Conservation (phyloP, 192 early-diverging fungal species). For the Podila verticillata region DNA sequence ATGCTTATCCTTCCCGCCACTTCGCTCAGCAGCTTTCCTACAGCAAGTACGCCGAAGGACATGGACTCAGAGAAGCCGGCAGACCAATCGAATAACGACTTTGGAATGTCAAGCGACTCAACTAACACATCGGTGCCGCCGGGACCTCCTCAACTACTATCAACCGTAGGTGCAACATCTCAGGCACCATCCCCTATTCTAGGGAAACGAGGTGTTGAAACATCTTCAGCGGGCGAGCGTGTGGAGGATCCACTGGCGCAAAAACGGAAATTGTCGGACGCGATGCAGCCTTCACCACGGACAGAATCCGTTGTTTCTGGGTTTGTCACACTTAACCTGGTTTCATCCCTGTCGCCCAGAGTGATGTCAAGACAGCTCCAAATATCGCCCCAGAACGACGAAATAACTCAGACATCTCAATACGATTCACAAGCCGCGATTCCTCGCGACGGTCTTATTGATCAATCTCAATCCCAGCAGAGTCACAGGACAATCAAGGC, state of each 20-base stretch:
- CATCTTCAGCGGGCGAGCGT: slow-evolving; percentile 1
- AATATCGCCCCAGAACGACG: neutral
- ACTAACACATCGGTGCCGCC: neutral
- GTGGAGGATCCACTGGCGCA: slow-evolving; percentile 21
- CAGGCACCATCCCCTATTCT: slow-evolving; percentile 20
- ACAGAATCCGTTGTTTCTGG: slow-evolving; percentile 16
- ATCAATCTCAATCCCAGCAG: neutral
- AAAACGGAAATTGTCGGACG: slow-evolving; percentile 39
- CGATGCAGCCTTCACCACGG: slow-evolving; percentile 10
- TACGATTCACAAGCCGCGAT: neutral
- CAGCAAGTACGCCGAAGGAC: neutral
- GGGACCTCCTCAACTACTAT: neutral
- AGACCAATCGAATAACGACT: neutral
- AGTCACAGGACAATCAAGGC: neutral
- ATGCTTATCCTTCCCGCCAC: neutral
- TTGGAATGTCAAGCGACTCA: neutral
- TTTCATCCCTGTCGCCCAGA: slow-evolving; percentile 7
- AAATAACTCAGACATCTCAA: neutral
- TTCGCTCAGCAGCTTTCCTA: neutral
- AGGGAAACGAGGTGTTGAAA: slow-evolving; percentile 27
- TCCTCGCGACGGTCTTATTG: neutral
- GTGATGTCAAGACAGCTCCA: slow-evolving; percentile 3
- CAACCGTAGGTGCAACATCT: neutral
- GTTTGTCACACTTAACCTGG: slow-evolving; percentile 4
- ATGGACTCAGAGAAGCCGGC: neutral